Evolutionary conservation across 805 yeast genomes (phyloP), one percentile per base, ranked within the genome.

Genomic region (Metschnikowia gelsemii): DNA sequence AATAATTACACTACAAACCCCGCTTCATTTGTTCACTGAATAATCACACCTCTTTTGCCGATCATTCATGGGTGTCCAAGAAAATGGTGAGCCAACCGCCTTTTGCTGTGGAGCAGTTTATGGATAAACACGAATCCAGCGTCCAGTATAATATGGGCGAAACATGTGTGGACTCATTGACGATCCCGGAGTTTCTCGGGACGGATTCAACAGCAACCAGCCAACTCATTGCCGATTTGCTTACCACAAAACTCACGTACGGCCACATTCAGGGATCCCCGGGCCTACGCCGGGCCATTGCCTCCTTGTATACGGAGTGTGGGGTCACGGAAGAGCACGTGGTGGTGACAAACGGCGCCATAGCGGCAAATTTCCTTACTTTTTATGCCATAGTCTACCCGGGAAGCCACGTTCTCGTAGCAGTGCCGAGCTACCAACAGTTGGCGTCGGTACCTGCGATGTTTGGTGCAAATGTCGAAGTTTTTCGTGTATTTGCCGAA

Each of bases 321-420:
- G 33, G 30, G 6, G 47, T 52, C 11, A 42, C 48, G 7, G 46
- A 46, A 1, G 72, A 70, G 2, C 56, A 76, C 41, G 68, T 77
- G 19, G 63, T 76, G 16, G 55, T 75, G 21, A 73, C 79, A 18
- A 74, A 75, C 50, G 82, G 82, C 19, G 80, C 79, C 3, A 78
- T 78, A 56, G 81, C 75, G 6, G 80, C 75, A 23, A 77, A 77
- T 48, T 77, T 74, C 50, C 58, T 76, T 20, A 46, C 66, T 1
- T 64, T 71, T 43, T 75, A 75, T 45, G 55, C 75, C 0, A 44
- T 77, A 4, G 68, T 70, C 5, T 68, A 69, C 25, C 61, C 65
- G 4, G 72, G 64, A 4, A 80, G 75, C 45, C 78, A 71, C 43
- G 73, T 72, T 4, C 62, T 76, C 32, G 74, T 70, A 14, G 68